A percentile compares a stretch with the other conserved stretches of the same genome.
These are phyloP conservation scores for Ailanthus altissimus DNA, from an alignment of 345 rosid genomes.

Conservation along the genomic window DNA sequence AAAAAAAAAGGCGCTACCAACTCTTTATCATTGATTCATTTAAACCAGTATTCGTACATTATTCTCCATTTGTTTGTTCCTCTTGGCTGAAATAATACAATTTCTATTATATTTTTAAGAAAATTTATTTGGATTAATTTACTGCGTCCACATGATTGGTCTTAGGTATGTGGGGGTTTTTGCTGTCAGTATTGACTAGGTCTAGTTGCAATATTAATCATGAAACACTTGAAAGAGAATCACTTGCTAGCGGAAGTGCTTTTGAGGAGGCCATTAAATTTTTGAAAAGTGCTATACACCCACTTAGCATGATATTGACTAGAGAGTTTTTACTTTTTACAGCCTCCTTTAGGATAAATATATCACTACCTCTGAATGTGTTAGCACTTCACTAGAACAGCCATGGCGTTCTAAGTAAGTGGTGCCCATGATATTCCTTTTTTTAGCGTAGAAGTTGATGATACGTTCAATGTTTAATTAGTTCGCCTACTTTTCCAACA, in stretches of 20 bases:
- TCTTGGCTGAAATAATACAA: too few species aligned
- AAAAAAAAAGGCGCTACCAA: too few species aligned
- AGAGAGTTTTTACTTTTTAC: background rate
- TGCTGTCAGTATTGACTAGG: background rate
- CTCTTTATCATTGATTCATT: too few species aligned
- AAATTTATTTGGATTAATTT: background rate
- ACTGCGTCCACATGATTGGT: background rate
- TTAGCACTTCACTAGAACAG: background rate
- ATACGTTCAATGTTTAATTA: background rate
- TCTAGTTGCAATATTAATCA: background rate
- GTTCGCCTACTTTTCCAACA: constrained; percentile 1
- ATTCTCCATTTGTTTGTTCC: too few species aligned
- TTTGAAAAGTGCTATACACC: background rate
- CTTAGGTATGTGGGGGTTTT: background rate
- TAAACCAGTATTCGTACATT: too few species aligned
- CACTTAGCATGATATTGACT: background rate
- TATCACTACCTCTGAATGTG: background rate
- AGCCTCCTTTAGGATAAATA: background rate
- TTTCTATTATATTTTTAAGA: background rate
- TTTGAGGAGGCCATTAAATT: background rate
- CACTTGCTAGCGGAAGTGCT: background rate
- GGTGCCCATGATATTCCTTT: background rate
- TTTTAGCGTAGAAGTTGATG: background rate
- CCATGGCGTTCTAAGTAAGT: constrained; percentile 1
- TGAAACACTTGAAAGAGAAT: background rate